phyloP scores from a whole-genome alignment of 768 basidiomycete species.

The Auricularia sp. region DNA sequence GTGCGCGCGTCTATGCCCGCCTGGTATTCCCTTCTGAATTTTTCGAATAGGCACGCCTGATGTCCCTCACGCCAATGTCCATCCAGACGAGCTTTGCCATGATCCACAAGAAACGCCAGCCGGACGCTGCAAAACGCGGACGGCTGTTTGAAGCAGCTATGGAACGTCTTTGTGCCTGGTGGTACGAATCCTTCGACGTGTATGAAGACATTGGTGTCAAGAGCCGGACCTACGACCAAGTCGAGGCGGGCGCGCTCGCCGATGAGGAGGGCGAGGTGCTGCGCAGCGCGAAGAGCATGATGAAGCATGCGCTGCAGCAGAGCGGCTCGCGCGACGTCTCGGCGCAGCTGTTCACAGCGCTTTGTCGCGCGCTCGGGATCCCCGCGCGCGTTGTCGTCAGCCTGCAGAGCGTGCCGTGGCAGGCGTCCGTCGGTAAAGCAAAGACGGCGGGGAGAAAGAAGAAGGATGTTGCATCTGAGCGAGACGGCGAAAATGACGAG shows the following conservation, averaged over 20 bases:
- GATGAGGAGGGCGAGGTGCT: constrained; percentile 52
- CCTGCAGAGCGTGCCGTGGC: constrained; percentile 88
- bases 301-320: constrained; percentile 83
- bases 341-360: constrained; percentile 83
- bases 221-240: constrained; percentile 67
- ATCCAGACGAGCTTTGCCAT: constrained; percentile 72
- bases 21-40: constrained; percentile 5
- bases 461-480: constrained; percentile 12
- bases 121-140: constrained; percentile 72
- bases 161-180: constrained; percentile 70
- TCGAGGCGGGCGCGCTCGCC: constrained; percentile 30
- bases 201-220: constrained; percentile 40
- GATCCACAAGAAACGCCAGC: constrained; percentile 72
- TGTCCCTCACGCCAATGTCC: constrained; percentile 74
- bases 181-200: constrained; percentile 63
- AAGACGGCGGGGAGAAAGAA: constrained; percentile 34
- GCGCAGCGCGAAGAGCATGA: constrained; percentile 71
- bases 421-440: constrained; percentile 51
- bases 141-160: constrained; percentile 81
- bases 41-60: constrained; percentile 63
- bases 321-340: constrained; percentile 76
- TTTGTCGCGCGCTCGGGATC: constrained; percentile 77
- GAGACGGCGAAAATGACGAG: constrained; percentile 17
- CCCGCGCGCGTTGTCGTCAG: constrained; percentile 83
- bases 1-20: constrained; percentile 31